These are phyloP conservation scores for Arthroderma sp. DNA, from an alignment of 2,329 filamentous ascomycete genomes.

Conservation along the genomic window DNA sequence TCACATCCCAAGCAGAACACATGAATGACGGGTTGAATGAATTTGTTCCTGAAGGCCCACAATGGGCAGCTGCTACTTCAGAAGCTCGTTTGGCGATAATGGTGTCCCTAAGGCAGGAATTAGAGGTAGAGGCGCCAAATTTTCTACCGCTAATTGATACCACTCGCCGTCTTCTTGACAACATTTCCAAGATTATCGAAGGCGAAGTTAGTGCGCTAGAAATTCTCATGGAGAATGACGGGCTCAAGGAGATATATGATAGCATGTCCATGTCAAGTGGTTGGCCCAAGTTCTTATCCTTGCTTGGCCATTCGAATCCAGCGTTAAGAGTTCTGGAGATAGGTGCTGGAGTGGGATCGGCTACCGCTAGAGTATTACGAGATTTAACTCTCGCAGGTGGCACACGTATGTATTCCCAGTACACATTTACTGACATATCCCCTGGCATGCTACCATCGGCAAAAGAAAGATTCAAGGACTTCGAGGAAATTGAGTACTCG, in stretches of 20 bases:
- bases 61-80: neutral
- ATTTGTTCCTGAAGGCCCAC: neutral
- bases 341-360: neutral
- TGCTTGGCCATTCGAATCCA: neutral
- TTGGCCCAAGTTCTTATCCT: neutral
- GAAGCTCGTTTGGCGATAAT: neutral
- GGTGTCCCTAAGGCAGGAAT: neutral
- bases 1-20: neutral
- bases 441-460: neutral
- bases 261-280: neutral
- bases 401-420: conserved; percentile 2
- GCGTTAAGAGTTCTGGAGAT: neutral
- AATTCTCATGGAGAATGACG: neutral
- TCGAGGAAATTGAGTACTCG: neutral
- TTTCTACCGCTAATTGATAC: neutral
- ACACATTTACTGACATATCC: conserved; percentile 10
- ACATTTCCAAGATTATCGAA: neutral
- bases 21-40: neutral
- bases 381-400: neutral
- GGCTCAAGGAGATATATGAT: neutral
- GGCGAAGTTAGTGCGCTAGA: neutral
- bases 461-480: neutral
- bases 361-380: neutral
- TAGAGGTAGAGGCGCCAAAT: neutral
- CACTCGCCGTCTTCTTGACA: neutral